Base-by-base conservation (phyloP, 495 filamentous ascomycete species). In the Penicillium turbatum region DNA sequence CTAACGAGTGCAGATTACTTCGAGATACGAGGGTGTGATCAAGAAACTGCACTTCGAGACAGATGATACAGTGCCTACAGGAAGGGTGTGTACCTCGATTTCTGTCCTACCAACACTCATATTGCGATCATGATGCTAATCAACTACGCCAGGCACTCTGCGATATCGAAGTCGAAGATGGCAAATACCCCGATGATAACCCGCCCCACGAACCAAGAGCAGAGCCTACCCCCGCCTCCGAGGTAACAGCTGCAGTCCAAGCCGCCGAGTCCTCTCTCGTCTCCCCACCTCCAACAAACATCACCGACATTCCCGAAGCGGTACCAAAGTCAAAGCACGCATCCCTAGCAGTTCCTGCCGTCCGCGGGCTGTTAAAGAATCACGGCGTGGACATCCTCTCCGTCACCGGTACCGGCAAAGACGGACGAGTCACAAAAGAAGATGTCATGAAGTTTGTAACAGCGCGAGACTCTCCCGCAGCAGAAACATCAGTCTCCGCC, bases 41-140 rank as follows among this genome's bases (percentile, higher is more conserved):
- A 97, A 96, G 75, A 97, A 90, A 73, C 77, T 99, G 26, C 83
- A 97, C 67, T 97, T 96, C 65, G 90, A 97, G 45, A 84, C 92
- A 13, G 95, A 96, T 52, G 93, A 97, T 56, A 96, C 95, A 78
- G 92, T 92, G 17, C 87, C 89, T 62, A 95, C 96, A 9, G 93
- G 93, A 53, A 90, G 87, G 79, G 74, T 77, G 59, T 47, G 56
- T 54, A 30, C 34, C 12, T 49, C 13, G 0, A 34, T 8, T 32
- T 21, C 16, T 9, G 11, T 16, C 16, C 1, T 5, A 0, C 40
- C 29, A 5, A 9, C 1, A 17, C 0, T 8, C 39, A 8, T 32
- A 44, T 6, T 47, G n/a, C 27, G 41, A n/a, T 6, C 15, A 1
- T 41, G 7, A 3, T 24, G 27, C 53, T 65, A 44, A 64, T 52